Evolutionary conservation across 371 early-diverging fungal species (phyloP), one percentile per base, ranked within the genome.

Genomic region (Chytridium lagenaria): DNA sequence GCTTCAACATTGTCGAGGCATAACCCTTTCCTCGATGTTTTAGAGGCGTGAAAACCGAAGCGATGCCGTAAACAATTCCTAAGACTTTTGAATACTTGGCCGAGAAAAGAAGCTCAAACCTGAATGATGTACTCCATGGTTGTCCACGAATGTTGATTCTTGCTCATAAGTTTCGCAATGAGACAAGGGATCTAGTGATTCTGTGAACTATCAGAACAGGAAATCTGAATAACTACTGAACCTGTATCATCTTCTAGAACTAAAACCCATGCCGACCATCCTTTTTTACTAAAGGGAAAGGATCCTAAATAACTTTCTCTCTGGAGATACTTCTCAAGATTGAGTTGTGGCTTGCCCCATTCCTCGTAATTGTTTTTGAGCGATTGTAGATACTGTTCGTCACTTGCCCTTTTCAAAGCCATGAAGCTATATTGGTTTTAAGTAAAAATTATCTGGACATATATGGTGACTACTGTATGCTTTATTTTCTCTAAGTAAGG

Each of bases 1-100:
- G 33, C 40, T 26, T 31, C 37, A 70, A 34, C 61, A 70, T 26
- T 22, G 28, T 65, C 16, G 59, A 23, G 1, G 61, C 71, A 44
- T 63, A 49, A 2, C 71, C 71, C 28, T 70, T 55, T 33, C 61
- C 61, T 59, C 71, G 26, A 38, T 70, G 30, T 63, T 31, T 16
- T 22, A 3, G 19, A 10, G 59, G 71, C 1, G 71, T 70, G 44
- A 70, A 70, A n/a, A 70, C 71, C 7, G 49, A 59, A 2, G 71
- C 59, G 33, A 70, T 39, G 31, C 65, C 50, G 57, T 52, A 59
- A 26, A 34, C 7, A 38, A 16, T 12, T 16, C 36, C 37, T 57
- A 15, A 50, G 22, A 7, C 22, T 49, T 49, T 12, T 12, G 50
- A 15, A 49, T 49, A n/a, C n/a, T n/a, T n/a, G n/a, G n/a, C n/a